phyloP scores from a whole-genome alignment of 2,329 filamentous ascomycete species.

The Parafenestella ontariensis region DNA sequence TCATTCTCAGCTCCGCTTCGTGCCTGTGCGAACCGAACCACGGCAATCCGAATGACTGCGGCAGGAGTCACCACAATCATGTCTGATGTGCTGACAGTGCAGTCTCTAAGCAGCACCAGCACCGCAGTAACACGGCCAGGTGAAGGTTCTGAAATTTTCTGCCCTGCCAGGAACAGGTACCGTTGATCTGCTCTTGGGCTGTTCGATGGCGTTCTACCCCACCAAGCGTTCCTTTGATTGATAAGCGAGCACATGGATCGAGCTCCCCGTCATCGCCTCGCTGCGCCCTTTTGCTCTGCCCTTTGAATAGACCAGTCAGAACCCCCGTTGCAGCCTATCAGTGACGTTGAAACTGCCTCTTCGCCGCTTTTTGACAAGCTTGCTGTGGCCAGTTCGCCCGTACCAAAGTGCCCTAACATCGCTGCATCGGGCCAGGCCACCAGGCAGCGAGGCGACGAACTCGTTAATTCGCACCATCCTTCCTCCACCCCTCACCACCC shows the following conservation, averaged over 20 bases:
- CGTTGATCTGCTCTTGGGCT: conserved; percentile 12
- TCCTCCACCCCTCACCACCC: conserved; percentile 17
- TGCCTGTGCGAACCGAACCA: too few relatives aligned
- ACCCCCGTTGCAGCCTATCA: conserved; percentile 18
- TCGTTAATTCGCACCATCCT: conserved; percentile 10
- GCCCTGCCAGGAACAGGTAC: conserved; percentile 26
- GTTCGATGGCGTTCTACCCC: conserved; percentile 35
- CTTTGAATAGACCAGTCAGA: conserved; percentile 13
- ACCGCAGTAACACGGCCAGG: too few relatives aligned
- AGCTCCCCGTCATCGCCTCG: conserved; percentile 9
- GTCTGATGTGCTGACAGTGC: neutral
- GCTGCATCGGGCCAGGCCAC: conserved; percentile 9
- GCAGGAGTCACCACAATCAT: too few relatives aligned
- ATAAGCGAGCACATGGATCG: conserved; percentile 19
- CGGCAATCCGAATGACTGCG: too few relatives aligned
- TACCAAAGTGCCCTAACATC: conserved; percentile 21
- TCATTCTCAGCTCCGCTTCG: too few relatives aligned
- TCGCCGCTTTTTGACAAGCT: conserved; percentile 23
- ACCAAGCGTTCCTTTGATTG: conserved; percentile 27
- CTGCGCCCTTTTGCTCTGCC: conserved; percentile 27
- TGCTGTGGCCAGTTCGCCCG: conserved; percentile 20
- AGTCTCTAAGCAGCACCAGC: neutral
- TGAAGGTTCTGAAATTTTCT: conserved; percentile 1
- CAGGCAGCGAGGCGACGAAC: conserved; percentile 17
- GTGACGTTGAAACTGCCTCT: conserved; percentile 7